Evolutionary conservation across 1,284 basidiomycete genomes (phyloP), one percentile per base, ranked within the genome.

Genomic region (Malassezia furfur): DNA sequence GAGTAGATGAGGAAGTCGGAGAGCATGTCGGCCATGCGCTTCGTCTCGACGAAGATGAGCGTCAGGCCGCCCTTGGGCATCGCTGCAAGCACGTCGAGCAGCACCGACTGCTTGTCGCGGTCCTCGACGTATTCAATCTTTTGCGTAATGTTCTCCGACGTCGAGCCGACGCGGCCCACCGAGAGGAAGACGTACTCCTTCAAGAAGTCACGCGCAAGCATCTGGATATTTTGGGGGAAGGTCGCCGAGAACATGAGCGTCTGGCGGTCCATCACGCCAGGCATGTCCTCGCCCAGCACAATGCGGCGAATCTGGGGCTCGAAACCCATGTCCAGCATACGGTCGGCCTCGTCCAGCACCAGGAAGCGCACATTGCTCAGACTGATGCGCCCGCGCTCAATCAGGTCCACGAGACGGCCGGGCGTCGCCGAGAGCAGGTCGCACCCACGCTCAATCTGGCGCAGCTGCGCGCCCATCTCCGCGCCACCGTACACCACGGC

Each of bases 241-340:
- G 94, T 98, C 45, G 94, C 94, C 61, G 87, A 91, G 81, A 99
- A 99, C 93, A 99, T 98, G 79, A 99, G 87, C 8, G 94, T 99
- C 77, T 98, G 94, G 61, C 94, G 88, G 30, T 91, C 85, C 52
- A 83, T 80, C 22, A 88, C 85, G 52, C 84, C 87, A 28, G 94
- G 91, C 93, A 99, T 99, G 77, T 98, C 94, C 74, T 93, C 91
- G 63, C 88, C 88, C 77, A 96, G 88, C 31, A 99, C 94, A 75
- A 99, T 99, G 48, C 91, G 83, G 63, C 93, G 84, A 73, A 99
- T 99, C 79, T 98, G 93, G 59, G 94, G 94, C 79, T 99, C 93
- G 82, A 99, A 99, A 87, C 93, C 93, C 93, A 99, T 99, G 81
- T 99, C 93, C 70, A 99, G 83, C 93, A 99, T 99, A 74, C 93